Conservation (phyloP, 192 early-diverging fungal species). For the Podila horticola region DNA sequence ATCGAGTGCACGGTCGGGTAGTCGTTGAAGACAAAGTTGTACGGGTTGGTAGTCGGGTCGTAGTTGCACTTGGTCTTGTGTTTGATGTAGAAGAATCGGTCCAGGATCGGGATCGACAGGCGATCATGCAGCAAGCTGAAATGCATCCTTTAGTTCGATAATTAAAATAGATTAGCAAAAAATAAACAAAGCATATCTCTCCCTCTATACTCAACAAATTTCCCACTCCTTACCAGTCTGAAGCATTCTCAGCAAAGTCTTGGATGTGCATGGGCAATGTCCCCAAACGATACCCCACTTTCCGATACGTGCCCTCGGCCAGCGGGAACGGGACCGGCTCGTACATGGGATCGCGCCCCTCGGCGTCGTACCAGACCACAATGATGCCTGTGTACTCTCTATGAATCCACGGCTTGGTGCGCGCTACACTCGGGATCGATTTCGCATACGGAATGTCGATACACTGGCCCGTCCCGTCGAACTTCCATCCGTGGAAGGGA, state of each 20-base stretch:
- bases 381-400: constrained; percentile 39
- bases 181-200: background rate
- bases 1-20: constrained; percentile 48
- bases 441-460: constrained; percentile 48
- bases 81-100: constrained; percentile 39
- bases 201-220: no score
- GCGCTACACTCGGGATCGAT: constrained; percentile 31
- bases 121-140: constrained; percentile 34
- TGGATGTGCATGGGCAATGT: constrained; percentile 51
- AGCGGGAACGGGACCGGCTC: constrained; percentile 44
- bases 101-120: constrained; percentile 42
- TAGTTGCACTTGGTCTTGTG: constrained; percentile 47
- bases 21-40: constrained; percentile 50
- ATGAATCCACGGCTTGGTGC: constrained; percentile 44
- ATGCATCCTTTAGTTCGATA: constrained; percentile 27
- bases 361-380: constrained; percentile 43
- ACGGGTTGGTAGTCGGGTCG: constrained; percentile 38
- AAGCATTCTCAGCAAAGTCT: constrained; percentile 50
- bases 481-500: constrained; percentile 51
- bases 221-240: constrained; percentile 25
- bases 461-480: constrained; percentile 38
- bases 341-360: constrained; percentile 47
- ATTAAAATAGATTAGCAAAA: background rate
- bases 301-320: constrained; percentile 30
- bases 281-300: constrained; percentile 37